Evolutionary conservation across 257 asterid genomes (phyloP).

Genomic region (Solanum virginianum): DNA sequence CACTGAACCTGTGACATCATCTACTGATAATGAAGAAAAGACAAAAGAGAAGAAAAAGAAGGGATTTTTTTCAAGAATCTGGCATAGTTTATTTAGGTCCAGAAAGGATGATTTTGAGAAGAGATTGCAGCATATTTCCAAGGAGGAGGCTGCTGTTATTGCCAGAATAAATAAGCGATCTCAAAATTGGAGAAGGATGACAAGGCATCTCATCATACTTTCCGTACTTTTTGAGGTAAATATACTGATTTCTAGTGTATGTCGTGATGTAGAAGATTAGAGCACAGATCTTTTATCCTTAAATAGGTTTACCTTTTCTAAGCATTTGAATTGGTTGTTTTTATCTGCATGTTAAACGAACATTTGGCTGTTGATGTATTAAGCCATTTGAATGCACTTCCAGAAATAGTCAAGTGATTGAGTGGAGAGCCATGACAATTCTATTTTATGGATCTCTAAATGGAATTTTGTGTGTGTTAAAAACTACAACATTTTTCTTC

Average conservation of each 20-base stretch:
- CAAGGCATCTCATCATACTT: slow-evolving; percentile 45
- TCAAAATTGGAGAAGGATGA: slow-evolving; percentile 48
- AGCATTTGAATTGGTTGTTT: not conserved
- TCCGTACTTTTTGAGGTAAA: slow-evolving; percentile 72
- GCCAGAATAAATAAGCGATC: slow-evolving; percentile 59
- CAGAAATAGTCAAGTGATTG: not conserved
- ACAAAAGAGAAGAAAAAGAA: slow-evolving; percentile 42
- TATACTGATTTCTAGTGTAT: not conserved
- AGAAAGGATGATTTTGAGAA: slow-evolving; percentile 74
- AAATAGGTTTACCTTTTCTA: not conserved
- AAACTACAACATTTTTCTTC: not conserved
- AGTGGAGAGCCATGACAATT: not conserved
- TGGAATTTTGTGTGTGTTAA: not conserved
- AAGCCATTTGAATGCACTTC: not conserved
- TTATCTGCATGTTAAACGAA: not conserved
- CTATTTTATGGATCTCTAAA: not conserved
- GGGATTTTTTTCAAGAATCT: slow-evolving; percentile 64
- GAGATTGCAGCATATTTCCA: slow-evolving; percentile 69
- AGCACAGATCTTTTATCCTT: not conserved
- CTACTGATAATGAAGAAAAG: slow-evolving; percentile 30
- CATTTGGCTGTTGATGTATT: not conserved
- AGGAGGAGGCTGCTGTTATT: slow-evolving; percentile 79
- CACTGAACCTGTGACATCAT: slow-evolving; percentile 13
- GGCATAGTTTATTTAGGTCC: slow-evolving; percentile 54
- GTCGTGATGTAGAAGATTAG: not conserved